Conservation (phyloP, 1,284 basidiomycete genomes). For the Phenoliferia sp. region DNA sequence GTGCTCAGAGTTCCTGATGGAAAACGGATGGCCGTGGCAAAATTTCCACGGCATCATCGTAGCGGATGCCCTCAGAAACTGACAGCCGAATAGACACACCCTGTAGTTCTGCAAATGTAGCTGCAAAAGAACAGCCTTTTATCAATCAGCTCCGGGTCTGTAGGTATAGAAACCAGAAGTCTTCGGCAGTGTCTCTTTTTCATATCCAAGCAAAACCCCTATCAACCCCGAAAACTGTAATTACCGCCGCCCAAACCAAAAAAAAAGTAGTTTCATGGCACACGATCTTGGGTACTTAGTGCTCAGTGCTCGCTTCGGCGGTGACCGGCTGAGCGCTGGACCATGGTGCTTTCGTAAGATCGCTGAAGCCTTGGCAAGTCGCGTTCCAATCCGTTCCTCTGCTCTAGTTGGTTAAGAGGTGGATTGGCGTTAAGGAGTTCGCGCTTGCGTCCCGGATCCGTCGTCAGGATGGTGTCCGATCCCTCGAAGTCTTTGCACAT, state of each 20-base stretch:
- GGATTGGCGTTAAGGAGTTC: not conserved
- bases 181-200: too few species aligned
- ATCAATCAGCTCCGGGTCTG: too few species aligned
- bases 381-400: not conserved
- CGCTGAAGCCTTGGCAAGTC: too few species aligned
- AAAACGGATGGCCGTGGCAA: conserved; percentile 29
- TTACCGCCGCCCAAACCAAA: too few species aligned
- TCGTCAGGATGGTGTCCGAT: not conserved
- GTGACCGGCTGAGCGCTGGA: not conserved
- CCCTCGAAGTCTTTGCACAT: not conserved
- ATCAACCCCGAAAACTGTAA: too few species aligned
- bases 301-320: not conserved
- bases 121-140: not conserved
- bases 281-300: too few species aligned
- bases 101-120: not conserved
- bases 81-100: not conserved
- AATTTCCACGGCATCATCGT: conserved; percentile 25
- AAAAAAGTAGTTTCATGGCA: too few species aligned
- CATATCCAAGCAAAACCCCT: too few species aligned
- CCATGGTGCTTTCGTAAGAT: too few species aligned
- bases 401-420: not conserved
- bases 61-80: conserved; percentile 17
- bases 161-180: too few species aligned
- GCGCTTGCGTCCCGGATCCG: not conserved
- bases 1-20: conserved; percentile 27